Evolutionary conservation across 257 asterid genomes (phyloP).

Genomic region (Solanum pennellii): DNA sequence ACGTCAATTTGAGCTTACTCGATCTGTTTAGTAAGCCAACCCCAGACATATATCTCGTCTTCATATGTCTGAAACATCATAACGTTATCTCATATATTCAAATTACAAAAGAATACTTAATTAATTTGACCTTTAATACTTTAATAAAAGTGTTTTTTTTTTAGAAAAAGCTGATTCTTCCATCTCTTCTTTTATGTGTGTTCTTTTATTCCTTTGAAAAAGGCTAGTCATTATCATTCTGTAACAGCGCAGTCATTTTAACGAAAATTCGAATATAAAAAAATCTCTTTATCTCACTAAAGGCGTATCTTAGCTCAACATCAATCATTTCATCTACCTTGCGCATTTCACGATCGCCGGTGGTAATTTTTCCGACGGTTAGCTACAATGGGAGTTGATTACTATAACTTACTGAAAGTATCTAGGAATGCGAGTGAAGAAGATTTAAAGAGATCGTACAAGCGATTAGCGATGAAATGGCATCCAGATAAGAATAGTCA

Average conservation of each 20-base stretch:
- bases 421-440: conserved; percentile 57
- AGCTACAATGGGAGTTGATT: conserved; percentile 60
- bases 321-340: conserved; percentile 31
- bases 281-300: not conserved
- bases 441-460: conserved; percentile 78
- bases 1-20: no score
- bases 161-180: not conserved
- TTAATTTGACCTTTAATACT: not conserved
- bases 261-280: not conserved
- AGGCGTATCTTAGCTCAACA: conserved; percentile 41
- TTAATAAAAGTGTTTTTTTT: not conserved
- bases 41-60: no score
- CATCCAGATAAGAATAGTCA: conserved; percentile 90
- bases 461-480: conserved; percentile 88
- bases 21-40: no score
- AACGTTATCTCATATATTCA: not conserved
- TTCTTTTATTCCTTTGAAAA: not conserved
- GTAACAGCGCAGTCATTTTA: conserved; percentile 15
- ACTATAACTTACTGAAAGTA: conserved; percentile 63
- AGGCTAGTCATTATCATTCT: not conserved
- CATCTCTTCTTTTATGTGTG: not conserved
- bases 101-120: not conserved
- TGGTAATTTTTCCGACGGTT: conserved; percentile 1
- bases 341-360: conserved; percentile 33
- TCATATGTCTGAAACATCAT: not conserved